A percentile compares a stretch with the other conserved stretches of the same genome.
Evolutionary conservation across 1,284 basidiomycete genomes (phyloP).

Genomic region (Leccinum subfulvum): DNA sequence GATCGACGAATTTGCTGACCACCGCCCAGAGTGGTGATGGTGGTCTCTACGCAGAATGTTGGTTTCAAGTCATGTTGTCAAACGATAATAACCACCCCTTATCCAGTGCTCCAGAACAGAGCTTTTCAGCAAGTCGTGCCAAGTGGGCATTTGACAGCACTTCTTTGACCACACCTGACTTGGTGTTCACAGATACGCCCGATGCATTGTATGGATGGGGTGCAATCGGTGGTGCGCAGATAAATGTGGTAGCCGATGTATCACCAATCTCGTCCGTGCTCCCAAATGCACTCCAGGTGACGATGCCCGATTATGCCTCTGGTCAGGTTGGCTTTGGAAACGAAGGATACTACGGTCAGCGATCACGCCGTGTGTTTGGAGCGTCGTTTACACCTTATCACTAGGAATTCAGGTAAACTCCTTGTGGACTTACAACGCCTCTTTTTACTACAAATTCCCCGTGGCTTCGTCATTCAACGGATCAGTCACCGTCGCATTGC

Average conservation of each 20-base stretch:
- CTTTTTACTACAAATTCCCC: constrained; percentile 64
- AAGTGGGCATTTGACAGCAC: constrained; percentile 32
- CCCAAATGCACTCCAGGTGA: constrained; percentile 61
- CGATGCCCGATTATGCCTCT: constrained; percentile 42
- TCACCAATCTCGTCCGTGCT: constrained; percentile 56
- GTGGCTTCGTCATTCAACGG: constrained; percentile 45
- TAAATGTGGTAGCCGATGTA: constrained; percentile 52
- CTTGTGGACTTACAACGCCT: constrained; percentile 59
- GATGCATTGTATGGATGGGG: constrained; percentile 55
- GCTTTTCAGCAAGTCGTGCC: constrained; percentile 56
- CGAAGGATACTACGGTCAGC: constrained; percentile 55
- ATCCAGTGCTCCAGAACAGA: constrained; percentile 54
- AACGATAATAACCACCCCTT: background rate
- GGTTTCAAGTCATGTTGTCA: constrained; percentile 12
- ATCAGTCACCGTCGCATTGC: constrained; percentile 46
- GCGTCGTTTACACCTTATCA: background rate
- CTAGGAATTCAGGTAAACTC: constrained; percentile 63
- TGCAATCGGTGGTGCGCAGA: constrained; percentile 45
- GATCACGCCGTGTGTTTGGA: background rate
- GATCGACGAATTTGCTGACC: constrained; percentile 7
- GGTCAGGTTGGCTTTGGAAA: constrained; percentile 62
- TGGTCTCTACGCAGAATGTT: constrained; percentile 58
- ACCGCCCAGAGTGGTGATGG: constrained; percentile 54
- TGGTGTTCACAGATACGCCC: constrained; percentile 39
- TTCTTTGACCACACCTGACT: background rate